Evolutionary conservation across 2,329 filamentous ascomycete genomes (phyloP), one percentile per base, ranked within the genome.

Genomic region (Colletotrichum abscissum): DNA sequence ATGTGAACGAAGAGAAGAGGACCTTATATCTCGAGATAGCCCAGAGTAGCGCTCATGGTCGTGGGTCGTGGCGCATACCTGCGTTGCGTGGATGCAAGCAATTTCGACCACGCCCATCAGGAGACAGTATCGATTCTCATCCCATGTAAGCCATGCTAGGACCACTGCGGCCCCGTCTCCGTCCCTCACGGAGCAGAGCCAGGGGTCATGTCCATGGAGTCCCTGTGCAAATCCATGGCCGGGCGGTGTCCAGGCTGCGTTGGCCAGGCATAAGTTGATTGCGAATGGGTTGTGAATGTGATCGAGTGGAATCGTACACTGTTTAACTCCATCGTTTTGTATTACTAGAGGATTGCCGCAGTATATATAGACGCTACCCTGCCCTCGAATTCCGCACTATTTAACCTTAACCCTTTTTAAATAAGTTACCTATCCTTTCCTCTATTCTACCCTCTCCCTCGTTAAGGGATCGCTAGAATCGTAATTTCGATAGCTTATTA

Each of bases 21-120:
- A 16, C 46, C 69, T 74, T 74, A 74, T 74, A 74, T 72, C 72
- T 68, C 69, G 69, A 74, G 62, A 66, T 62, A 62, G 55, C 9
- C 24, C 16, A 42, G 56, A 71, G 46, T 30, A 30, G 22, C 56
- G 16, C 26, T 52, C 67, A 62, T 52, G 30, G 12, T 59, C 55
- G 58, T 63, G 35, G 52, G 33, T 11, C 28, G 70, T 66, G 49
- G 67, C 52, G 52, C 52, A 49, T 22, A 65, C 55, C 24, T 49
- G 66, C 60, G 60, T 46, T 58, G 56, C 49, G 35, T 62, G 56
- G 56, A 16, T 65, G 60, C 56, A 66, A n/a, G 62, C 62, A 71
- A 71, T 71, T 66, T 73, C 62, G 71, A 66, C n/a, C 54, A 57
- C n/a, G 35, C 46, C 56, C 71, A 57, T 66, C 56, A 73, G 67